These are phyloP conservation scores for Talaromyces amestolkiae DNA, from an alignment of 2,329 filamentous ascomycete genomes.

Conservation along the genomic window DNA sequence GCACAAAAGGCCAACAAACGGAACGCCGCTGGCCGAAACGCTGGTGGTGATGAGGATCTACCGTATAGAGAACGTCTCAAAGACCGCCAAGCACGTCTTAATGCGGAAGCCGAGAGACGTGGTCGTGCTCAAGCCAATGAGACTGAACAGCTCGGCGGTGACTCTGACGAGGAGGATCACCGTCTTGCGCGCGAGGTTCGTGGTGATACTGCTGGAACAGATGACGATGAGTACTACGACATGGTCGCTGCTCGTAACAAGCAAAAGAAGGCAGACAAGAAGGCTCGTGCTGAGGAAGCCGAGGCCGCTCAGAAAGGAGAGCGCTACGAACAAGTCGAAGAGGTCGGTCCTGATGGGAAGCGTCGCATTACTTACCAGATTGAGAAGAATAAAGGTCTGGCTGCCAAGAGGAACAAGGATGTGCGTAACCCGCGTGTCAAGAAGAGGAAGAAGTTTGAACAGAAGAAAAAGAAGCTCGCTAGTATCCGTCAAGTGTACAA, in stretches of 20 bases:
- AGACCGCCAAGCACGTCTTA: slow-evolving; percentile 81
- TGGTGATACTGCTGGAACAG: slow-evolving; percentile 30
- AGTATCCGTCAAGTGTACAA: slow-evolving; percentile 84
- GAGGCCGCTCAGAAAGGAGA: slow-evolving; percentile 56
- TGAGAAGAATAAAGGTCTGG: slow-evolving; percentile 94
- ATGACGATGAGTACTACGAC: slow-evolving; percentile 73
- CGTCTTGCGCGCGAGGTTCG: slow-evolving; percentile 52
- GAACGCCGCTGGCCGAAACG: slow-evolving; percentile 60
- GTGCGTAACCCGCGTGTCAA: slow-evolving; percentile 93
- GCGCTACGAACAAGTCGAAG: slow-evolving; percentile 63
- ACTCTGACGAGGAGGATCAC: slow-evolving; percentile 65
- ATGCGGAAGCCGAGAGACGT: slow-evolving; percentile 81
- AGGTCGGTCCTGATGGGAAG: slow-evolving; percentile 79
- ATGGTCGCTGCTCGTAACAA: slow-evolving; percentile 66
- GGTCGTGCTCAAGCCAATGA: slow-evolving; percentile 63
- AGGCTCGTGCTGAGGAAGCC: slow-evolving; percentile 61
- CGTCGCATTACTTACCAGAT: slow-evolving; percentile 91
- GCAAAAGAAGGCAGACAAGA: slow-evolving; percentile 67
- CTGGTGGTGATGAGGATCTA: slow-evolving; percentile 57
- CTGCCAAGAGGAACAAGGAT: slow-evolving; percentile 88
- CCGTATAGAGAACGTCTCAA: slow-evolving; percentile 84
- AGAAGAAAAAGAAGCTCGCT: slow-evolving; percentile 94
- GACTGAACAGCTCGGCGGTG: slow-evolving; percentile 68
- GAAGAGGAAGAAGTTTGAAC: slow-evolving; percentile 94
- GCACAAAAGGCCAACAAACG: slow-evolving; percentile 88